Evolutionary conservation across 1,284 basidiomycete species (phyloP).

Genomic region (Pholiota adiposa): DNA sequence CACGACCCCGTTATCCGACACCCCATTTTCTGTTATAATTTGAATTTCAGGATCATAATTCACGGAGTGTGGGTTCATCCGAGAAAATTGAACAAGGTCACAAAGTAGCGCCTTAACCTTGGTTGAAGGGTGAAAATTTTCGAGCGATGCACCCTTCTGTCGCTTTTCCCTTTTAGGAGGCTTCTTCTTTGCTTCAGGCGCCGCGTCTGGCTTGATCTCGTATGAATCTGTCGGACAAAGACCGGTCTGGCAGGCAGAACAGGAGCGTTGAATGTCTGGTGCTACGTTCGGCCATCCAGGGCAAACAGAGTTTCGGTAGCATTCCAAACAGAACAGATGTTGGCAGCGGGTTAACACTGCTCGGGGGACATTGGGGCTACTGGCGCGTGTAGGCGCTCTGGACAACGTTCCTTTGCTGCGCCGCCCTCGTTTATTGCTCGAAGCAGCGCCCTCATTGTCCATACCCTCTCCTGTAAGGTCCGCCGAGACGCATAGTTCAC

Average conservation of each 20-base stretch:
- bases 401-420: slow-evolving; percentile 62
- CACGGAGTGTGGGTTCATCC: slow-evolving; percentile 78
- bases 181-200: slow-evolving; percentile 63
- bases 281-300: slow-evolving; percentile 79
- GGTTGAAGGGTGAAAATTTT: slow-evolving; percentile 79
- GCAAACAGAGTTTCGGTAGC: slow-evolving; percentile 79
- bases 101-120: slow-evolving; percentile 82
- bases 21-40: slow-evolving; percentile 75
- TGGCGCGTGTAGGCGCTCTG: slow-evolving; percentile 70
- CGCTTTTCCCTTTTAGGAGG: slow-evolving; percentile 70
- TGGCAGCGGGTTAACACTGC: slow-evolving; percentile 90
- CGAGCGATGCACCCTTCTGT: slow-evolving; percentile 55
- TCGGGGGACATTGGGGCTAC: slow-evolving; percentile 60
- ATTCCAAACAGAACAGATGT: slow-evolving; percentile 87
- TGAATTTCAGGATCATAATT: slow-evolving; percentile 86
- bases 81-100: slow-evolving; percentile 79
- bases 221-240: slow-evolving; percentile 73
- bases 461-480: slow-evolving; percentile 53
- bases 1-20: slow-evolving; percentile 63
- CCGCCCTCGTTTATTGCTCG: slow-evolving; percentile 57
- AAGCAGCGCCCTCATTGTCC: slow-evolving; percentile 53
- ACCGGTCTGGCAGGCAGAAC: slow-evolving; percentile 74
- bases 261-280: slow-evolving; percentile 61
- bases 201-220: slow-evolving; percentile 64
- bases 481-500: slow-evolving; percentile 66